Conservation (phyloP, 495 filamentous ascomycete species). For the Usnea hakonensis region DNA sequence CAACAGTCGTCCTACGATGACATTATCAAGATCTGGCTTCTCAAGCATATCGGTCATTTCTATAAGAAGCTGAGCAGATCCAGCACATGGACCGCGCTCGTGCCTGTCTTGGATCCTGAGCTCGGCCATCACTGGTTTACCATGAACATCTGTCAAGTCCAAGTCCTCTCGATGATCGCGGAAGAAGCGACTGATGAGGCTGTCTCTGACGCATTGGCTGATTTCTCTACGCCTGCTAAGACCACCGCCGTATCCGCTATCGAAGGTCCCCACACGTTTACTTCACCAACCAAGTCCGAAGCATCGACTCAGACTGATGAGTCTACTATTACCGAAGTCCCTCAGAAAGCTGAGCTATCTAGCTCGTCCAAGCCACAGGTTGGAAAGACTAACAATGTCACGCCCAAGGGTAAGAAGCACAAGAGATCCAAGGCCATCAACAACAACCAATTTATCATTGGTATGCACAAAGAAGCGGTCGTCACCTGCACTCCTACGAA, state of each 20-base stretch:
- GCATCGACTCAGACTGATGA: slow-evolving; percentile 1
- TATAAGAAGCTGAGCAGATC: slow-evolving; percentile 13
- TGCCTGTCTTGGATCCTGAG: slow-evolving; percentile 5
- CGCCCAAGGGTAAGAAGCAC: neutral
- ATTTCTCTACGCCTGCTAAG: neutral
- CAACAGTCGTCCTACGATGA: slow-evolving; percentile 5
- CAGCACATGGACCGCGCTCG: slow-evolving; percentile 9
- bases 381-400: neutral
- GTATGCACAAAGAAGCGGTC: slow-evolving; percentile 2
- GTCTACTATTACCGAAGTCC: neutral
- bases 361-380: neutral
- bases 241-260: neutral
- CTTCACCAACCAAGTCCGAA: neutral
- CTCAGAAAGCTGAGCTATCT: neutral
- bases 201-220: neutral
- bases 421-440: neutral
- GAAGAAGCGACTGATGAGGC: slow-evolving; percentile 2
- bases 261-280: neutral
- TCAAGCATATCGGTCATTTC: slow-evolving; percentile 17
- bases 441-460: neutral
- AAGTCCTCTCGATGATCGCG: neutral
- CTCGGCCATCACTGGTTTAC: slow-evolving; percentile 15
- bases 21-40: slow-evolving; percentile 12
- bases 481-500: slow-evolving; percentile 1
- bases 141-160: slow-evolving; percentile 3